These are phyloP conservation scores for Fusarium citri DNA, from an alignment of 2,329 filamentous ascomycete species.

Conservation along the genomic window DNA sequence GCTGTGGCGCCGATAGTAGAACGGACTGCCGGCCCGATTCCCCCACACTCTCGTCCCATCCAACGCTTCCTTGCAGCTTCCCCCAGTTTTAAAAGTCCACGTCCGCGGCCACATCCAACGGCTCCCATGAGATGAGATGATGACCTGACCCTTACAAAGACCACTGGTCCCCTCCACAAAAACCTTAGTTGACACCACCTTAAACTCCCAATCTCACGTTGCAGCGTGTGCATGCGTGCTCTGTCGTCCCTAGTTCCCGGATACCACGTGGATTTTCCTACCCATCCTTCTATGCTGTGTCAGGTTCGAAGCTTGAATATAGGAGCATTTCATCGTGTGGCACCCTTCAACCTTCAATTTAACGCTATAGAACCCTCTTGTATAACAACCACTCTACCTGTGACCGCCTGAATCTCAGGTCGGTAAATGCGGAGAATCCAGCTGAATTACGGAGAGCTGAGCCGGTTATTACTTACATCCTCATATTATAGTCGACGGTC, in stretches of 20 bases:
- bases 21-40: constrained; percentile 45
- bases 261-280: constrained; percentile 33
- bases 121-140: constrained; percentile 1
- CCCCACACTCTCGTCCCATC: constrained; percentile 41
- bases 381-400: constrained; percentile 23
- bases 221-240: constrained; percentile 1
- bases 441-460: constrained; percentile 30
- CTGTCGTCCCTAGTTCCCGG: constrained; percentile 35
- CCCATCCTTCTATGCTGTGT: not conserved
- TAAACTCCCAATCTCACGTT: constrained; percentile 1
- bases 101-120: not conserved
- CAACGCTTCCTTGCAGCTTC: constrained; percentile 26
- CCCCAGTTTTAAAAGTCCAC: not conserved
- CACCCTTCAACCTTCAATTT: constrained; percentile 5
- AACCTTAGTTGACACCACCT: constrained; percentile 12
- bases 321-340: constrained; percentile 1
- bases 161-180: constrained; percentile 7
- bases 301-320: constrained; percentile 7
- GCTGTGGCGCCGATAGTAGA: constrained; percentile 41
- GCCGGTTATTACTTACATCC: constrained; percentile 10
- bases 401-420: constrained; percentile 28
- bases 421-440: constrained; percentile 24
- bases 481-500: not conserved
- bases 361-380: constrained; percentile 5
- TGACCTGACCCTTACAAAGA: constrained; percentile 21